phyloP scores from a whole-genome alignment of 2,329 filamentous ascomycete species.

The Aspergillus nomiae region DNA sequence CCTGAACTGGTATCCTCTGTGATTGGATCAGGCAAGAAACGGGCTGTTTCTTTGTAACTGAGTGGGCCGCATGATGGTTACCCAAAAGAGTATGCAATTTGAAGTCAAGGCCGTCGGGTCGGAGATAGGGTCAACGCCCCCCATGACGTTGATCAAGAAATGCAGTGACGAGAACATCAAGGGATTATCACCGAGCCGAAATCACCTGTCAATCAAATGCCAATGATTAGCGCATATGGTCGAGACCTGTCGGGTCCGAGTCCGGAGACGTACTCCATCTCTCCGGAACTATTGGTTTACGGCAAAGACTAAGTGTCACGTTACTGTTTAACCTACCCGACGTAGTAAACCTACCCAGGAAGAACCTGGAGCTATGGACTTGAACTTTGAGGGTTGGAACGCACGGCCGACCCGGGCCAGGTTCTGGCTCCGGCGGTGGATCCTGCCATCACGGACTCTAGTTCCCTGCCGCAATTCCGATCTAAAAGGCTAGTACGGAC shows the following conservation, averaged over 20 bases:
- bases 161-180: background rate
- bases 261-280: background rate
- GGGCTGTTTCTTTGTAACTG: background rate
- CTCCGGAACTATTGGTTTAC: background rate
- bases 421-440: slow-evolving; percentile 15
- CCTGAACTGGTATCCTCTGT: background rate
- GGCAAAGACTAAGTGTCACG: background rate
- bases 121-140: background rate
- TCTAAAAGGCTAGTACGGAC: background rate
- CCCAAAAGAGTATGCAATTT: background rate
- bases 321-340: too few relatives aligned
- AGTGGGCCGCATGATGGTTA: background rate
- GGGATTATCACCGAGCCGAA: background rate
- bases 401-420: slow-evolving; percentile 4
- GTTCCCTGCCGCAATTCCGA: slow-evolving; percentile 13
- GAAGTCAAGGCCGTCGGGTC: background rate
- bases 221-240: background rate
- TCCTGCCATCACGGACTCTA: slow-evolving; percentile 8
- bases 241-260: slow-evolving; percentile 8
- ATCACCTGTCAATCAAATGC: background rate
- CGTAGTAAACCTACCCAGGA: background rate
- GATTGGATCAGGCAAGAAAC: background rate
- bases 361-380: background rate
- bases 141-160: slow-evolving; percentile 1
- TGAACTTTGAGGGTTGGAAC: background rate